Evolutionary conservation across 192 early-diverging fungal genomes (phyloP), one percentile per base, ranked within the genome.

Genomic region (Rhizophagus prolifer): DNA sequence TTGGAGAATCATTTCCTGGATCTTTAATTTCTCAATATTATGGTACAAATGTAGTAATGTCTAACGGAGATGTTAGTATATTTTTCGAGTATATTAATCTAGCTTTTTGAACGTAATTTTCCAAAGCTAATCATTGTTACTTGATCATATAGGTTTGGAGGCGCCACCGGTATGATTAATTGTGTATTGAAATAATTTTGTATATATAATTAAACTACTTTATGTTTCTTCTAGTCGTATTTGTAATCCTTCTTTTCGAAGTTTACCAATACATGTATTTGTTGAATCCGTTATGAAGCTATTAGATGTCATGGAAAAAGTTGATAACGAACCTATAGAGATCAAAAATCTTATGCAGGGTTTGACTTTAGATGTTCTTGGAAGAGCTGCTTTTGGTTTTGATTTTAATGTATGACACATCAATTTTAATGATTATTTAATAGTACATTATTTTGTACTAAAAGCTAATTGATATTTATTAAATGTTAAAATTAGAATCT

Each of bases 21-120:
- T 60, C 59, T 4, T 60, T 60, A 25, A n/a, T 60, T n/a, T n/a
- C 59, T 60, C 59, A 25, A 21, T 60, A 60, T 60, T 60, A 60
- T 60, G 59, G 59, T 60, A 25, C 25, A 23, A 60, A 60, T n/a
- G 59, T 60, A 9, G 59, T 60, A 23, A 9, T 23, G 16, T 60
- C 59, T 5, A 60, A 60, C 25, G 59, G 59, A 5, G 19, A 5
- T 7, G 59, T 60, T 0, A n/a, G 59, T 60, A 60, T 60, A 21
- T 25, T 59, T n/a, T n/a, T 59, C 16, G 16, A 23, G 16, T 59
- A 59, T n/a, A n/a, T n/a, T n/a, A n/a, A n/a, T n/a, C n/a, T 59
- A n/a, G 1, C 16, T 3, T 59, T 59, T 14, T n/a, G 16, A 59
- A 19, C 58, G 58, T 13, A 59, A n/a, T 23, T 59, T 59, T 16